Base-by-base conservation (phyloP, 1,139 yeast species). In the Scheffersomyces quercinus region DNA sequence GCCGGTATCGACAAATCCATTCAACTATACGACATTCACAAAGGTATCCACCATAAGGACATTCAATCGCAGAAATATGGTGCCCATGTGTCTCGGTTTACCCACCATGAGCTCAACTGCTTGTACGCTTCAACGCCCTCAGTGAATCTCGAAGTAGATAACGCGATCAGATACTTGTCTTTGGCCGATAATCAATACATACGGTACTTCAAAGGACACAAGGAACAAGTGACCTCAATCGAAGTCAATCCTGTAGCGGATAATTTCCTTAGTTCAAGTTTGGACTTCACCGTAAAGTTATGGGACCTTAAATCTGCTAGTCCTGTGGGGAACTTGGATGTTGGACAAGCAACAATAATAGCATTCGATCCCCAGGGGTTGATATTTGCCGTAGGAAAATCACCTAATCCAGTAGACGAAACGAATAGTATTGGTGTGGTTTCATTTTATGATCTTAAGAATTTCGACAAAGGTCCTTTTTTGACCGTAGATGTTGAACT, bases 31-130 rank as follows among this genome's bases (percentile, higher is more conserved):
- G 96, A 91, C 64, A 76, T 83, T 26, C 76, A 81, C 39, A 75
- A 80, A 42, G 97, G 97, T 1, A 72, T 77, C 29, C 85, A 82
- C 51, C 52, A 70, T 40, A 83, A 81, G 50, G 82, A 89, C 5
- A 77, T 88, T 5, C 85, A 82, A 51, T 85, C 95, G 20, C 93
- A 89, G 65, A 93, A 93, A 59, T 93, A 93, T 55, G 99, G 99
- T 0, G 89, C 91, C 45, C 90, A 88, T 58, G 67, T 88, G 35
- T 97, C 97, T 2, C 74, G 83, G 39, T 93, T 93, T 62, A 84
- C 97, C 0, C 96, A 89, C 56, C 76, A 79, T 37, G 85, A 82
- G 36, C 75, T 82, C 44, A 82, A 85, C 52, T 85, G 95, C 56
- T 70, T 93, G 4, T 89, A 88, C 59, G 91, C 96, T 1, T 86